phyloP scores from a whole-genome alignment of 768 basidiomycete species.

The Sutorius australiensis region DNA sequence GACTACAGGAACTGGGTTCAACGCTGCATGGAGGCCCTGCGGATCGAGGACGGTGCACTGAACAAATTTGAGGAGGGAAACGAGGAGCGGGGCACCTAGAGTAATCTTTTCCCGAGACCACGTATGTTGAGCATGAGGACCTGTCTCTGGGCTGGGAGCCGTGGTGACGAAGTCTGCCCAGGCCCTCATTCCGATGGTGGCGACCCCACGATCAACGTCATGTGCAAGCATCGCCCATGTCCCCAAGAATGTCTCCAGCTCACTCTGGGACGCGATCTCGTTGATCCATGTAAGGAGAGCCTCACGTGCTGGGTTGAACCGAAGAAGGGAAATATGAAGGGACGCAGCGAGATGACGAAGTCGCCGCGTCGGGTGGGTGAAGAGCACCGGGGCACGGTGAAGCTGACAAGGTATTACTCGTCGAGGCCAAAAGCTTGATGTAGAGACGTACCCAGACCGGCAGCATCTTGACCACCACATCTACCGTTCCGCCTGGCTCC shows the following conservation, averaged over 20 bases:
- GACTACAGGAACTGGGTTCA: constrained; percentile 62
- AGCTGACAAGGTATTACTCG: constrained; percentile 44
- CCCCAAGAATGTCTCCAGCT: constrained; percentile 58
- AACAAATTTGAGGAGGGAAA: constrained; percentile 46
- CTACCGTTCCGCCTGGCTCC: constrained; percentile 17
- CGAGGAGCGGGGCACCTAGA: constrained; percentile 31
- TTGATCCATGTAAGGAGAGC: constrained; percentile 49
- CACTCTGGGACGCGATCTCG: constrained; percentile 44
- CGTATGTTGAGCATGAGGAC: not conserved
- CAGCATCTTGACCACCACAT: constrained; percentile 53
- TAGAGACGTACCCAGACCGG: constrained; percentile 81
- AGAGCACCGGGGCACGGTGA: constrained; percentile 80
- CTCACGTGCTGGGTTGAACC: constrained; percentile 44
- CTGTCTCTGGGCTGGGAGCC: constrained; percentile 3
- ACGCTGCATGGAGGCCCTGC: constrained; percentile 47
- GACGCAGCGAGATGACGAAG: constrained; percentile 59
- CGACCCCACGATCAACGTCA: constrained; percentile 67
- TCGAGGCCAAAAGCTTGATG: not conserved
- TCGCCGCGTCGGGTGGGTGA: constrained; percentile 76
- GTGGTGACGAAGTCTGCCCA: constrained; percentile 44
- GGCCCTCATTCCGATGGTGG: constrained; percentile 44
- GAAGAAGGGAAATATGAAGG: constrained; percentile 63
- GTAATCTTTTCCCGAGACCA: constrained; percentile 20
- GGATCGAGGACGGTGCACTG: constrained; percentile 61
- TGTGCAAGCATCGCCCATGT: constrained; percentile 70